Evolutionary conservation across 2,329 filamentous ascomycete species (phyloP), one percentile per base, ranked within the genome.

Genomic region (Rhynchosporium secalis): DNA sequence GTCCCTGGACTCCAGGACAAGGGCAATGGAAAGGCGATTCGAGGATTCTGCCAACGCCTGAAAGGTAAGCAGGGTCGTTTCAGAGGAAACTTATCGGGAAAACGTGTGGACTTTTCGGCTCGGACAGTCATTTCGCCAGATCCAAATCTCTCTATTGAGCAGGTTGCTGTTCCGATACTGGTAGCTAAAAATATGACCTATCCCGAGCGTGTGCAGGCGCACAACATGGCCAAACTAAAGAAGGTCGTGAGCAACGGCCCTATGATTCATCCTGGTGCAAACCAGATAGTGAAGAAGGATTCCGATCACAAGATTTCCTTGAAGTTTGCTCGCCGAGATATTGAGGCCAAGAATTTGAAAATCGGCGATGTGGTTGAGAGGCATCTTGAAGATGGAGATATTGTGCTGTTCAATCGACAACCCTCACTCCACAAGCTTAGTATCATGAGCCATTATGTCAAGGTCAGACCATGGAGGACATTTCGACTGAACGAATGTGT

Each of bases 11-110:
- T 99, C n/a, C 88, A 93, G 70, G 92, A 96, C 71, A 88, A 88
- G 12, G 91, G 92, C 8, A 89, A 92, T 64, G 91, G 92, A 62
- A 97, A 96, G 75, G 85, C 90, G 0, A 96, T 95, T 71, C 86
- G 95, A 70, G 95, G 95, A 20, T 96, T 99, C 73, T 96, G 94
- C 65, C 95, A 98, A 76, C 87, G 95, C 15, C 77, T 99, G 54
- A 99, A 99, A 78, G 95, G 95, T 69, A 99, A 99, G 73, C 94
- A 98, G 73, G 95, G 95, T 60, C 91, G 95, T 60, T 99, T 99
- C 77, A 89, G 95, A 78, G 95, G 96, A 62, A 99, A 99, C 72
- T 77, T 99, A 63, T 98, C 94, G 0, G 95, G 95, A 74, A 99
- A 99, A 77, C 94, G 95, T 83, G 95, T 99, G 59, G 94, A 99